Base-by-base conservation (phyloP, 305 asterid genomes). In the Stenogyne calaminthoides region DNA sequence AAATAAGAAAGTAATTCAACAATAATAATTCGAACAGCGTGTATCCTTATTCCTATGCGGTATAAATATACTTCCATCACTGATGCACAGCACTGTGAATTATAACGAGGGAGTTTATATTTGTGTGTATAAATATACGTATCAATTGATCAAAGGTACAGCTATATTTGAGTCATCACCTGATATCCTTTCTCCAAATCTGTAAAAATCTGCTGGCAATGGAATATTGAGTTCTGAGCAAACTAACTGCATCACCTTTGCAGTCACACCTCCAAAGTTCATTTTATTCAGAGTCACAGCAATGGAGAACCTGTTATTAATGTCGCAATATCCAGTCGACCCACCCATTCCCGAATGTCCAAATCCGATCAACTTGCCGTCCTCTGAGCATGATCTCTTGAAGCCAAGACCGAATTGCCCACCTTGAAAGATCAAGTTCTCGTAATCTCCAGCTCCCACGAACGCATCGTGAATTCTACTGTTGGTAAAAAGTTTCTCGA, bases 331-430 rank as follows among this genome's bases (percentile, higher is more conserved):
- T 27, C 96, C 98, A 0, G 94, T 90, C 12, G 99, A 95, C 20
- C 99, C 99, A 27, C 99, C 99, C 70, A 95, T 78, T 20, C 99
- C 99, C 0, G 98, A 89, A 80, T 95, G 99, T 69, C 99, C 99
- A 14, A 92, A 95, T 36, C 99, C 99, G n/a, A 92, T 83, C 82
- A 92, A 69, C 47, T 68, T 74, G 40, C 88, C 93, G 12, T 87
- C 91, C 71, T 76, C 82, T 0, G 99, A 81, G 83, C 78, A 77
- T 18, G 91, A 82, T 80, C 95, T 84, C 88, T 81, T 94, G 47
- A 91, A 92, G 29, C 99, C 99, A 16, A 95, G 99, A 61, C 99
- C 99, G 61, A 90, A 92, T 71, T 72, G 84, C 79, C 89, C 96
- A 7, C 84, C 79, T 12, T 88, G 83, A 39, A 85, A 78, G 9